A percentile compares a stretch with the other conserved stretches of the same genome.
Evolutionary conservation across 2,329 filamentous ascomycete species (phyloP).

Genomic region (Pseudogymnoascus sp.): DNA sequence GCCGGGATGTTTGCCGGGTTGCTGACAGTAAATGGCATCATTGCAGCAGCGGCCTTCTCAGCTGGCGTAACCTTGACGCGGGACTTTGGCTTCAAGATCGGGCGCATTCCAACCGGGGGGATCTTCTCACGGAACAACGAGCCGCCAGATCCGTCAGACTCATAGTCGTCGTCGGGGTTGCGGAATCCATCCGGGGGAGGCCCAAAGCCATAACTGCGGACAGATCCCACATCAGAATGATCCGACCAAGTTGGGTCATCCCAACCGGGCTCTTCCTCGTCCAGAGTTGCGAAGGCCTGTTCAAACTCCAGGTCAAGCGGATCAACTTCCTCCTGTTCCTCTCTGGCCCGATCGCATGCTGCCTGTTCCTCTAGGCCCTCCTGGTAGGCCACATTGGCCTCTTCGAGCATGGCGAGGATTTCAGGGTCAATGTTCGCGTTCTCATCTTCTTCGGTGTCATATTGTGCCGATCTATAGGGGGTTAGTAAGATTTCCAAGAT

Average conservation of each 20-base stretch:
- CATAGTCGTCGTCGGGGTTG: background rate
- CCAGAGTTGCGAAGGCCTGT: background rate
- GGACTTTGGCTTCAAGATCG: background rate
- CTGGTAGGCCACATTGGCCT: background rate
- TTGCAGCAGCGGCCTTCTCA: background rate
- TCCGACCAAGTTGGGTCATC: background rate
- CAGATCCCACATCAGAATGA: background rate
- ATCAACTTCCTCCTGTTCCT: background rate
- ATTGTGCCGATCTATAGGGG: background rate
- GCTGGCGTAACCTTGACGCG: background rate
- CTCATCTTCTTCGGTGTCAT: background rate
- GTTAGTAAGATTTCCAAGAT: background rate
- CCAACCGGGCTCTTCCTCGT: background rate
- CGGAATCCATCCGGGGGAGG: background rate
- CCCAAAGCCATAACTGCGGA: background rate
- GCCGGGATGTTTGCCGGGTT: background rate
- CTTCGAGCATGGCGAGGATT: conserved; percentile 1
- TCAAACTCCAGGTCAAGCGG: background rate
- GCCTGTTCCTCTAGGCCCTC: background rate
- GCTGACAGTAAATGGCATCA: conserved; percentile 5
- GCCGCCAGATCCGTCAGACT: background rate
- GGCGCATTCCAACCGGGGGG: background rate
- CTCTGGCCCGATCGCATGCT: background rate
- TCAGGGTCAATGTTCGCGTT: background rate
- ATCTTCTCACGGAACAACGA: background rate